Base-by-base conservation (phyloP, 1,284 basidiomycete species). In the Chalciporus sp. region DNA sequence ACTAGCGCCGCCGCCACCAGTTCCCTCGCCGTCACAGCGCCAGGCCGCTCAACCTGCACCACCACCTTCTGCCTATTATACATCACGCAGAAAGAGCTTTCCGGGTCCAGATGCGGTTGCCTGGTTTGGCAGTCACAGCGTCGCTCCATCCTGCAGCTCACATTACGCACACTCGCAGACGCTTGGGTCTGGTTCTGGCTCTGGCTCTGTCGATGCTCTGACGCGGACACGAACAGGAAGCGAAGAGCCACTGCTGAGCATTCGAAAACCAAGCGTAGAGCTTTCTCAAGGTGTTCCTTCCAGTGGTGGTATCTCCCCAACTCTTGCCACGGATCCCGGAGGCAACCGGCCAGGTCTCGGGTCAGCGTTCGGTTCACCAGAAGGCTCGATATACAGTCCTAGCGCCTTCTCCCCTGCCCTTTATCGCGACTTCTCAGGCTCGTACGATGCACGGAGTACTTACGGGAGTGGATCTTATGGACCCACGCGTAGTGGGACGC, bases 161-260 rank as follows among this genome's bases (percentile, higher is more conserved):
- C 58, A 71, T 23, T 59, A 64, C 9, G 49, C 69, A 19, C 58
- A 50, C 37, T 72, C 67, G 12, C 68, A 68, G 43, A 66, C 68
- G 1, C 44, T 67, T 8, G 65, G 66, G 8, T 68, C 65, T 28
- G 58, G 63, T 1, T 67, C 65, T 12, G 53, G 57, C 7, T 69
- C 66, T 0, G 60, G 61, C 16, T 69, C 66, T 1, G 57, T 65
- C 37, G 61, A 70, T 17, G 59, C 62, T 6, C 68, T 68, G 20
- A 51, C 52, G 10, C 52, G 66, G 46, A 71, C 68, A 4, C 55
- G 53, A 12, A 71, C 66, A 10, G 66, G 66, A 56, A 69, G 70
- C 10, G 70, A 69, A 23, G 67, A 69, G 10, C 68, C 59, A 12
- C 35, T 72, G 7, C 42, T 69, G 7, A 61, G 63, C 6, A 53